Evolutionary conservation across 1,284 basidiomycete genomes (phyloP), one percentile per base, ranked within the genome.

Genomic region (Paramarasmius palmivorus): DNA sequence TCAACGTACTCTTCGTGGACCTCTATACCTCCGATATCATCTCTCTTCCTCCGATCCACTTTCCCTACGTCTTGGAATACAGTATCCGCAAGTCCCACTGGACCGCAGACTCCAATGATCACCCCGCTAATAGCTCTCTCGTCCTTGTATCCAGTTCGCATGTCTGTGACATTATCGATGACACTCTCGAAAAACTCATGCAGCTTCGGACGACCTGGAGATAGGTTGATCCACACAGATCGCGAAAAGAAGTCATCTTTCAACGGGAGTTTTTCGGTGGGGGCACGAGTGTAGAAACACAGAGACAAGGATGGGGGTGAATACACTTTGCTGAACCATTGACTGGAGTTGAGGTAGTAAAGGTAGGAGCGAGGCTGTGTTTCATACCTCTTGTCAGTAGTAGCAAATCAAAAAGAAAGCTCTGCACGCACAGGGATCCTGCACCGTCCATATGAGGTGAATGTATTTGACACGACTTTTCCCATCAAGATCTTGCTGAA

Each of bases 31-130:
- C 88, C 87, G 17, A 87, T 76, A 12, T 79, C 76, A 59, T 76
- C 76, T 64, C 82, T 75, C 59, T 77, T 68, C 23, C 68, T 60
- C 4, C 70, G 64, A 52, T 82, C 79, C 36, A 88, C 68, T 4
- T 60, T 64, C 6, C 75, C 69, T 51, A 87, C 81, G 0, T 78
- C 78, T 53, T 66, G 68, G 14, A 72, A 72, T 12, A 86, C 81
- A 47, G 82, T 78, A 49, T 80, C 78, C 2, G 76, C 77, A 47
- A 91, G 69, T 17, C 73, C 73, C 1, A 65, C 56, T 0, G 89
- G 88, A 0, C 88, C 89, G 64, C 88, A 91, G 22, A 84, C 81
- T 32, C 76, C 84, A 2, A 90, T 78, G 12, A 87, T 68, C 52
- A 88, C 73, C 17, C 89, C 89, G 0, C 74, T 77, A 9, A 81